Percentiles rank a stretch among this genome's conserved stretches.
Conservation (phyloP, 2,329 filamentous ascomycete genomes). For the Geosmithia morbida region DNA sequence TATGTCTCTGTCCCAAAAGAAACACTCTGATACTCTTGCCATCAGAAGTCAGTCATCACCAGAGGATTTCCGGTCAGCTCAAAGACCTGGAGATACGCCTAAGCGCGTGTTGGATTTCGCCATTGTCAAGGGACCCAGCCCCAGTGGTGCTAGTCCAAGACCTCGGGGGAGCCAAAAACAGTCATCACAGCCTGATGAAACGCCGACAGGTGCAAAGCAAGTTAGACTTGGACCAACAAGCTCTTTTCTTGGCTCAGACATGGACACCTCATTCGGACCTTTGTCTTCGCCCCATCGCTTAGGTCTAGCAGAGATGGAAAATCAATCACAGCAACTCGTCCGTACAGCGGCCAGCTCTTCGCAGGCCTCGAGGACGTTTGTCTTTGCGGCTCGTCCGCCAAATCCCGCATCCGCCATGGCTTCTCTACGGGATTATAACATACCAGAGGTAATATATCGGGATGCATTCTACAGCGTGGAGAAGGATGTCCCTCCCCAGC, state of each 20-base stretch:
- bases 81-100: conserved; percentile 1
- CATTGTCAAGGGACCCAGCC: conserved; percentile 64
- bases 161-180: conserved; percentile 35
- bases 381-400: conserved; percentile 13
- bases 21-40: not conserved
- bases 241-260: not conserved
- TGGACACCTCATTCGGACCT: not conserved
- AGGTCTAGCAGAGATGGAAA: not conserved
- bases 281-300: not conserved
- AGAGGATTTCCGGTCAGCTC: not conserved
- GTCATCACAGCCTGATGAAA: conserved; percentile 25
- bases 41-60: not conserved
- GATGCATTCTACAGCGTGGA: conserved; percentile 78
- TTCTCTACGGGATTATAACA: conserved; percentile 9
- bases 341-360: not conserved
- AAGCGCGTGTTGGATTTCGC: conserved; percentile 41
- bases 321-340: not conserved
- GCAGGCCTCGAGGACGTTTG: conserved; percentile 3
- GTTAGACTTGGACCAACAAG: conserved; percentile 8
- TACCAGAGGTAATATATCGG: conserved; percentile 64
- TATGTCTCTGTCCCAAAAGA: not conserved
- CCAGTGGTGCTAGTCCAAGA: conserved; percentile 47
- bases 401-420: conserved; percentile 8
- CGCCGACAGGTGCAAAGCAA: conserved; percentile 5
- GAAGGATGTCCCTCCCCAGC: conserved; percentile 62